Percentiles rank a stretch among this genome's conserved stretches.
phyloP scores from a whole-genome alignment of 2,329 filamentous ascomycete genomes.

The Trichophyton verrucosum region DNA sequence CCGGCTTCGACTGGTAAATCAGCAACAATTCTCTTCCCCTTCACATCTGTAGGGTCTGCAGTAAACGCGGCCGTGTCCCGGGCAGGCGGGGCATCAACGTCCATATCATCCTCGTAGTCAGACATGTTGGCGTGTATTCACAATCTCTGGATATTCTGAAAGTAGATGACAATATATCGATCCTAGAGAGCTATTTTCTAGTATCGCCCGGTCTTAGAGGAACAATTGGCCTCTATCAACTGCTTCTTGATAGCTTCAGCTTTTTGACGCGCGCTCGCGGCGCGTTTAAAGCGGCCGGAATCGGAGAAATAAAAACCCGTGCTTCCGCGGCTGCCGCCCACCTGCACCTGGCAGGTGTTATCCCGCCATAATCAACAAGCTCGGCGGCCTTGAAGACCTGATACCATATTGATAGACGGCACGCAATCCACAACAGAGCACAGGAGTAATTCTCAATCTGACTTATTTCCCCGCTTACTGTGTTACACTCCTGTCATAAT shows the following conservation, averaged over 20 bases:
- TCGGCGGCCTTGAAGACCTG: background rate
- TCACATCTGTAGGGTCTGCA: conserved; percentile 48
- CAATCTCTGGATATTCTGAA: background rate
- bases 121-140: conserved; percentile 31
- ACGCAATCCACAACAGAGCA: background rate
- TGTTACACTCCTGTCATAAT: background rate
- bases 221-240: background rate
- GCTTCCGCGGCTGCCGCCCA: background rate
- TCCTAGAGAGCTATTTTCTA: background rate
- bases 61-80: conserved; percentile 53
- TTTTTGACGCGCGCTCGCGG: background rate
- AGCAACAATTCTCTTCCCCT: conserved; percentile 84
- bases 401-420: background rate
- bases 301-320: background rate
- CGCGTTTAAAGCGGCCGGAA: background rate
- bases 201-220: background rate
- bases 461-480: background rate
- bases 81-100: conserved; percentile 46
- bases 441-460: background rate
- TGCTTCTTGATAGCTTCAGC: background rate
- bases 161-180: too few species aligned
- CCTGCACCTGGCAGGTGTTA: background rate
- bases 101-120: conserved; percentile 54
- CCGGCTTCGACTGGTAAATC: conserved; percentile 90
- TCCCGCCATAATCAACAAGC: background rate